Conservation (phyloP, 2,329 filamentous ascomycete species). For the Knufia petricola region DNA sequence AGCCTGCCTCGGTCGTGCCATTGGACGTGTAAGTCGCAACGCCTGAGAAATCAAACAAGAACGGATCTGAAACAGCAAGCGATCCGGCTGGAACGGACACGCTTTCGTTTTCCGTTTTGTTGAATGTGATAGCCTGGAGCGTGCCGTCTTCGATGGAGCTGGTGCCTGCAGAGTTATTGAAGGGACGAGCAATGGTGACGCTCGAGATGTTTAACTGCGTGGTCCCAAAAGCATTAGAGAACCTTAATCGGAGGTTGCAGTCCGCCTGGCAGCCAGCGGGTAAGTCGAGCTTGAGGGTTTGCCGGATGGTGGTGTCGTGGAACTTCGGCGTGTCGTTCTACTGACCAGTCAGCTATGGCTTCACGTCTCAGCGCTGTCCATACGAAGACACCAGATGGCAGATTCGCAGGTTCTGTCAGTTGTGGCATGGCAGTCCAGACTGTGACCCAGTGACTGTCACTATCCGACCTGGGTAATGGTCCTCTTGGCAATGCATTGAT, state of each 20-base stretch:
- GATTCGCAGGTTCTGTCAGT: constrained; percentile 51
- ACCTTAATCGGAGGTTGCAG: constrained; percentile 47
- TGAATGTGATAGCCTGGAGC: constrained; percentile 49
- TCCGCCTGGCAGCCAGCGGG: constrained; percentile 41
- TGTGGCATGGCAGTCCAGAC: constrained; percentile 60
- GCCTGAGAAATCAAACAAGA: constrained; percentile 38
- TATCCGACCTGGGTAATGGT: no score
- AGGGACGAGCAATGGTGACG: constrained; percentile 48
- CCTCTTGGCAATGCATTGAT: no score
- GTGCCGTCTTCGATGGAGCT: constrained; percentile 44
- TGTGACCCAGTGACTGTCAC: constrained; percentile 45
- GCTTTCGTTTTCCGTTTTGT: constrained; percentile 39
- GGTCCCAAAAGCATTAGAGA: constrained; percentile 57
- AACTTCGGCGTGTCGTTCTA: constrained; percentile 50
- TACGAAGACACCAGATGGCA: constrained; percentile 53
- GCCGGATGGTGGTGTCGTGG: constrained; percentile 53
- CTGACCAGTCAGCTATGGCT: background rate
- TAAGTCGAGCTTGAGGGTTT: constrained; percentile 47
- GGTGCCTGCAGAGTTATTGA: constrained; percentile 45
- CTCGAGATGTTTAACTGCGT: constrained; percentile 51
- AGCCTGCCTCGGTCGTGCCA: constrained; percentile 34
- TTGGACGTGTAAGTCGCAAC: no score
- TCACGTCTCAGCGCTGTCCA: constrained; percentile 23
- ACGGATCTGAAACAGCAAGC: constrained; percentile 51
- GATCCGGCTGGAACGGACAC: constrained; percentile 47